Evolutionary conservation across 768 basidiomycete genomes (phyloP).

Genomic region (Collybia nuda): DNA sequence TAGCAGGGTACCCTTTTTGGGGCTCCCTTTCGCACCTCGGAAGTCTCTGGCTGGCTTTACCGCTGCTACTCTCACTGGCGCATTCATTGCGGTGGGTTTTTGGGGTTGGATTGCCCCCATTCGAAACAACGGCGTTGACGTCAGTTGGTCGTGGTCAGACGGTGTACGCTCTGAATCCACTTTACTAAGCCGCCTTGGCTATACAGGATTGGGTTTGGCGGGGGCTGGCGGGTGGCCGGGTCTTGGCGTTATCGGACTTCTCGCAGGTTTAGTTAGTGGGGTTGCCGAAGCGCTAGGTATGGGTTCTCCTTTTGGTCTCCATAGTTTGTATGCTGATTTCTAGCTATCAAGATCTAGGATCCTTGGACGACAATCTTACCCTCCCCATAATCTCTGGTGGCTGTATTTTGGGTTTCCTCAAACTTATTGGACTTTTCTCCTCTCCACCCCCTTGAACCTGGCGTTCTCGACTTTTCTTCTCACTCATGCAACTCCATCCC

Average conservation of each 20-base stretch:
- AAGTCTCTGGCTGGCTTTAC: conserved; percentile 86
- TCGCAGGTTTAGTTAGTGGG: conserved; percentile 78
- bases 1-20: conserved; percentile 38
- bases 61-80: conserved; percentile 75
- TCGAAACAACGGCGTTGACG: conserved; percentile 24
- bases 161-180: conserved; percentile 38
- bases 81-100: conserved; percentile 64
- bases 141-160: conserved; percentile 58
- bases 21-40: conserved; percentile 71
- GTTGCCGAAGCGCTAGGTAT: conserved; percentile 88
- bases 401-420: conserved; percentile 43
- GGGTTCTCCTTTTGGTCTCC: conserved; percentile 22
- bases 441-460: conserved; percentile 11
- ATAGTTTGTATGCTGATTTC: conserved; percentile 4
- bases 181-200: conserved; percentile 13
- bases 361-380: conserved; percentile 87
- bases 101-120: conserved; percentile 64
- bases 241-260: conserved; percentile 52
- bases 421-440: conserved; percentile 32
- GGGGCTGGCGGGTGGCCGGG: conserved; percentile 46
- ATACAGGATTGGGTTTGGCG: conserved; percentile 8
- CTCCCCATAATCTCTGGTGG: conserved; percentile 86
- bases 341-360: conserved; percentile 65
- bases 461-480: too few relatives aligned
- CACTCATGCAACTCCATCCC: too few relatives aligned